phyloP scores from a whole-genome alignment of 2,329 filamentous ascomycete species.

The Juglanconis sp. region DNA sequence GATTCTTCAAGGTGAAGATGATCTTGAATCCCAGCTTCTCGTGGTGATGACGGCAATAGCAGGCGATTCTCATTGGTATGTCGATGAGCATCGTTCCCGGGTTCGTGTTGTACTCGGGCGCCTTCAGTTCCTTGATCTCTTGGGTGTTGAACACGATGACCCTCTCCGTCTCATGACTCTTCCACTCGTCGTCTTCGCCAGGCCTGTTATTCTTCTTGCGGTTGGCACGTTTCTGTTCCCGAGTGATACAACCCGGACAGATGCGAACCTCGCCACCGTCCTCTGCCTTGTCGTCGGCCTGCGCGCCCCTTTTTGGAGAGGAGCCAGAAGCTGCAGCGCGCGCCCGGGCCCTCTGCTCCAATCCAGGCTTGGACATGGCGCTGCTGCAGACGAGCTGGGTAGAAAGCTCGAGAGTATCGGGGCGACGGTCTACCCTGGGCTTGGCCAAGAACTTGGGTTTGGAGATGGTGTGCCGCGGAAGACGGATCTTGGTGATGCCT shows the following conservation, averaged over 20 bases:
- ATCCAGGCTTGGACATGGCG: conserved; percentile 73
- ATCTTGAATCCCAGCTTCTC: conserved; percentile 91
- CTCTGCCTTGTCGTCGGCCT: conserved; percentile 67
- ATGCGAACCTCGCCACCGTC: conserved; percentile 95
- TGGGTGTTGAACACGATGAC: conserved; percentile 90
- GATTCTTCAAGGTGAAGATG: conserved; percentile 91
- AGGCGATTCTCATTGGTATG: conserved; percentile 91
- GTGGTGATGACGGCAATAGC: conserved; percentile 91
- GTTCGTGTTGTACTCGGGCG: conserved; percentile 44
- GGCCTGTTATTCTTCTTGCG: conserved; percentile 91
- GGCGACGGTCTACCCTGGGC: conserved; percentile 53
- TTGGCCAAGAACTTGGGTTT: conserved; percentile 89
- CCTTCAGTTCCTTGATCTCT: conserved; percentile 81
- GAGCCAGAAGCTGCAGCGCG: conserved; percentile 43
- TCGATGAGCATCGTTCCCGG: conserved; percentile 70
- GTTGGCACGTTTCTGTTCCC: conserved; percentile 86
- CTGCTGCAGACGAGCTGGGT: conserved; percentile 88
- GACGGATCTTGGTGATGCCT: conserved; percentile 75
- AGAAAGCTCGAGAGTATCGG: conserved; percentile 74
- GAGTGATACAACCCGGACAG: conserved; percentile 83
- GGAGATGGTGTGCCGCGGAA: conserved; percentile 87
- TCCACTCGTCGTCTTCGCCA: conserved; percentile 88
- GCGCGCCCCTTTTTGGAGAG: conserved; percentile 29
- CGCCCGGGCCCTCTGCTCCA: conserved; percentile 65
- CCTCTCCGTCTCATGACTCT: conserved; percentile 72